Evolutionary conservation across 2,329 filamentous ascomycete genomes (phyloP), one percentile per base, ranked within the genome.

Genomic region (Fusarium goolgardi): DNA sequence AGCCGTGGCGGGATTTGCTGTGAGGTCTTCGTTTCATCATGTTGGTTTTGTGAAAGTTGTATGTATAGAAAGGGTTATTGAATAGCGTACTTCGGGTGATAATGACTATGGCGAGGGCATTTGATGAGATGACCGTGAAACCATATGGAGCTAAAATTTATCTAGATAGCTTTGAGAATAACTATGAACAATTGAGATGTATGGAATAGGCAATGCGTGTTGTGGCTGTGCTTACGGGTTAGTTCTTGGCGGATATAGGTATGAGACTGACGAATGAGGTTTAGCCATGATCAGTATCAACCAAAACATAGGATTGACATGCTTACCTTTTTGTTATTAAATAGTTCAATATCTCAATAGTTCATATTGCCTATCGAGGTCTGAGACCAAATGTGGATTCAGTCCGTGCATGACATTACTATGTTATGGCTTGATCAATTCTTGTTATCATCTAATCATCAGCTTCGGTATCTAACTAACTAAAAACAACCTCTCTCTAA

Each of bases 1-100:
- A 73, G 6, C 71, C 71, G 13, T 71, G 67, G 1, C 71, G 70
- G 31, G 71, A 73, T 34, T 73, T 73, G 20, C 65, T 73, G 12
- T 73, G 71, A 23, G 70, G 32, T 25, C 62, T 68, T 39, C 71
- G 65, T 49, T 73, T 73, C 68, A 73, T 59, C 65, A 64, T 59
- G 16, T 27, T 29, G 32, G 34, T 7, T 37, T 16, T 20, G n/a
- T 27, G 20, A 32, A 32, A 18, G 2, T n/a, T 35, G 34, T 18
- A 39, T 39, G 20, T 13, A 39, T 37, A n/a, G 35, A 39, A 21
- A 6, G 35, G n/a, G 27, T 29, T 29, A 10, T 29, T 29, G 27
- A 29, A 29, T 29, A 29, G 27, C 27, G 27, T 29, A 11, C 9
- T 29, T 11, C 27, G 9, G 10, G 27, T 11, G 27, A 25, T 6